Conservation (phyloP, 2,329 filamentous ascomycete species). For the Tolypocladium album region DNA sequence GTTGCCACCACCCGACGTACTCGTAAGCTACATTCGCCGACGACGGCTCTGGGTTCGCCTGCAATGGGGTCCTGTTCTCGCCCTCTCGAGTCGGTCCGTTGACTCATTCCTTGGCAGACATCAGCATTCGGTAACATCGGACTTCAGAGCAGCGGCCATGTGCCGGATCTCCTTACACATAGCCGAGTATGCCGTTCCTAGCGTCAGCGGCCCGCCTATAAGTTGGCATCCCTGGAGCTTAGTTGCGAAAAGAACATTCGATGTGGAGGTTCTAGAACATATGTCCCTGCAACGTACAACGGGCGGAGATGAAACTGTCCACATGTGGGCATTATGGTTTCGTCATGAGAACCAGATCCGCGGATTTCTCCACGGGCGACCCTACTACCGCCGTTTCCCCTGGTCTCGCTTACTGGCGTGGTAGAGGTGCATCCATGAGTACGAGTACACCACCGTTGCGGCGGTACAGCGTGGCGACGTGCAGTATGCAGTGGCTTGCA, state of each 20-base stretch:
- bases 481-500: constrained; percentile 3
- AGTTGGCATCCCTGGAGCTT: background rate
- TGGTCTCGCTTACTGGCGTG: background rate
- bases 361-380: background rate
- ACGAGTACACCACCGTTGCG: background rate
- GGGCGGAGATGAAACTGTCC: background rate
- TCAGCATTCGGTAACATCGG: background rate
- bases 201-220: background rate
- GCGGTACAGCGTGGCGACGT: constrained; percentile 3
- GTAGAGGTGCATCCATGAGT: background rate
- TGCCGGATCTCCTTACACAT: background rate
- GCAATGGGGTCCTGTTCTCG: background rate
- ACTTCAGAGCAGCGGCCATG: background rate
- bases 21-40: too few species aligned
- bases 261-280: background rate
- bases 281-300: background rate
- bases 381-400: background rate
- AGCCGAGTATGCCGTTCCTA: background rate
- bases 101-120: background rate
- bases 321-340: background rate
- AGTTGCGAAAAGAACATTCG: background rate
- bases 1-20: too few species aligned
- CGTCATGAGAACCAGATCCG: background rate
- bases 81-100: background rate
- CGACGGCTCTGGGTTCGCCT: too few species aligned